Percentiles rank a stretch among this genome's conserved stretches.
Conservation (phyloP, 1,139 yeast genomes). For the Starmera stellimalicola region DNA sequence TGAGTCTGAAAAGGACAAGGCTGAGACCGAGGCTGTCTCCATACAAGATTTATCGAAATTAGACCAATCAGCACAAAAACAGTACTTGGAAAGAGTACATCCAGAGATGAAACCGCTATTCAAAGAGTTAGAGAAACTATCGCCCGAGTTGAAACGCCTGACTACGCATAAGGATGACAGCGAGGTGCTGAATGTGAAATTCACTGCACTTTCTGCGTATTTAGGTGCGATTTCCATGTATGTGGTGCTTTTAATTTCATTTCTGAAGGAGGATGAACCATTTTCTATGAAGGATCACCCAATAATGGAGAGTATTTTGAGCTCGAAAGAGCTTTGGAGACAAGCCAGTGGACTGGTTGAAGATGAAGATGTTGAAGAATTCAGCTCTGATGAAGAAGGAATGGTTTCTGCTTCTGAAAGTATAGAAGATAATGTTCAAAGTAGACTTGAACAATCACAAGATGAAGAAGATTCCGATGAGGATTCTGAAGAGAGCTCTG, state of each 20-base stretch:
- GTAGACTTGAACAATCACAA: slow-evolving; percentile 10
- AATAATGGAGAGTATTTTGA: slow-evolving; percentile 76
- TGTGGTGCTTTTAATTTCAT: slow-evolving; percentile 25
- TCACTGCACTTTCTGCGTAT: slow-evolving; percentile 60
- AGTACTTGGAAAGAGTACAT: slow-evolving; percentile 45
- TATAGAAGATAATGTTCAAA: slow-evolving; percentile 10
- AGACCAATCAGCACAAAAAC: slow-evolving; percentile 33
- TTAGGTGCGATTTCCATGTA: slow-evolving; percentile 17
- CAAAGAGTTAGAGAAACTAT: slow-evolving; percentile 47
- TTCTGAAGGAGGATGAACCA: slow-evolving; percentile 42
- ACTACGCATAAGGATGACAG: slow-evolving; percentile 18
- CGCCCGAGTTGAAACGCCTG: slow-evolving; percentile 33
- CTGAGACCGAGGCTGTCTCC: slow-evolving; percentile 13
- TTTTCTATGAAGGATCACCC: slow-evolving; percentile 79
- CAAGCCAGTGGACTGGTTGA: slow-evolving; percentile 48
- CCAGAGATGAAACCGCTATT: slow-evolving; percentile 83
- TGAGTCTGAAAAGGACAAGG: slow-evolving; percentile 21
- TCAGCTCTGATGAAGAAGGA: slow-evolving; percentile 16
- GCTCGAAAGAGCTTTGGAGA: slow-evolving; percentile 85
- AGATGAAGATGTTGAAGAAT: slow-evolving; percentile 19
- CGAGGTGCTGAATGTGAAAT: slow-evolving; percentile 39
- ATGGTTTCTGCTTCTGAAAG: slow-evolving; percentile 5
- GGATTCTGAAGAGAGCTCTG: slow-evolving; percentile 19
- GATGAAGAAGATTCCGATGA: slow-evolving; percentile 16
- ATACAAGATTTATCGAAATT: slow-evolving; percentile 23